These are phyloP conservation scores for Teunomyces pallodes DNA, from an alignment of 805 yeast species.

Conservation along the genomic window DNA sequence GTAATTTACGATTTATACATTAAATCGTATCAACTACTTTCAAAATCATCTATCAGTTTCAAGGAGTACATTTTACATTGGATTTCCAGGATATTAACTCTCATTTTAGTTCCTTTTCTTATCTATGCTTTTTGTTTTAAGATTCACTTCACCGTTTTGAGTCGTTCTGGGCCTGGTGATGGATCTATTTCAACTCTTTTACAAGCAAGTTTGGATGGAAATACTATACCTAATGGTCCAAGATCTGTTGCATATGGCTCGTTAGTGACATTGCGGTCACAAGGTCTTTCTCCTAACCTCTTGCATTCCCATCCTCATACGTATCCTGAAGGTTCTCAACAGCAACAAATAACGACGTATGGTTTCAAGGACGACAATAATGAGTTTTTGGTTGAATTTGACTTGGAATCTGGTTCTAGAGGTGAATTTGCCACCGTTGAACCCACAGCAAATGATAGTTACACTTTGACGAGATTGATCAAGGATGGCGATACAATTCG, in stretches of 20 bases:
- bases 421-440: conserved; percentile 32
- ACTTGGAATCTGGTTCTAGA: conserved; percentile 39
- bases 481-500: conserved; percentile 68
- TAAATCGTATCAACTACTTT: conserved; percentile 36
- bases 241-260: conserved; percentile 64
- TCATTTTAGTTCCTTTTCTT: conserved; percentile 69
- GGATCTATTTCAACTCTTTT: conserved; percentile 85
- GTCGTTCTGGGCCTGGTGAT: conserved; percentile 89
- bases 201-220: conserved; percentile 79
- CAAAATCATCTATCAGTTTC: conserved; percentile 13
- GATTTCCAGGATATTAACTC: conserved; percentile 58
- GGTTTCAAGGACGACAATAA: conserved; percentile 95
- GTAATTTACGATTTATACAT: conserved; percentile 51
- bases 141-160: conserved; percentile 73
- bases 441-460: conserved; percentile 12
- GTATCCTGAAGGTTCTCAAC: conserved; percentile 89
- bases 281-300: conserved; percentile 69
- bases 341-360: conserved; percentile 93
- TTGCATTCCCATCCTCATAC: conserved; percentile 85
- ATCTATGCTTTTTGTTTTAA: conserved; percentile 75
- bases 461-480: conserved; percentile 26
- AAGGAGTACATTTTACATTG: conserved; percentile 60
- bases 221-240: conserved; percentile 65
- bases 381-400: conserved; percentile 85
- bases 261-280: conserved; percentile 60